These are phyloP conservation scores for Copromyces sp. DNA, from an alignment of 495 filamentous ascomycete genomes.

Conservation along the genomic window DNA sequence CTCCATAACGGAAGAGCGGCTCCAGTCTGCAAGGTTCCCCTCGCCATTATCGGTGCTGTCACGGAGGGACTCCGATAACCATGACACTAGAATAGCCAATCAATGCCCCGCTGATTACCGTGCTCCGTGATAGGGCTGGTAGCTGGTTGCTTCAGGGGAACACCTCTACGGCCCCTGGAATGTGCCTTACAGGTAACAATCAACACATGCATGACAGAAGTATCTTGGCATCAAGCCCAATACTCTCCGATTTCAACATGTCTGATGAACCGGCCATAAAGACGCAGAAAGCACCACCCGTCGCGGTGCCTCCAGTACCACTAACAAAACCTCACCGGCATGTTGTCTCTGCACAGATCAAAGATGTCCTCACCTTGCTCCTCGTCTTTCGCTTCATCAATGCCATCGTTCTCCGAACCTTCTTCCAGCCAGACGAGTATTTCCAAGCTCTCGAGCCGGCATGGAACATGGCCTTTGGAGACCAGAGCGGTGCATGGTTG, in stretches of 20 bases:
- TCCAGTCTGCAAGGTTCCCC: neutral
- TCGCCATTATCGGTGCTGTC: neutral
- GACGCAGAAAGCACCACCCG: neutral
- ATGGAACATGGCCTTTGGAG: slow-evolving; percentile 80
- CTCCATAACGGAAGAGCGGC: neutral
- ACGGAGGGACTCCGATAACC: neutral
- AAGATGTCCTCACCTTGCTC: slow-evolving; percentile 52
- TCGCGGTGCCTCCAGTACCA: neutral
- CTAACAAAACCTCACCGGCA: slow-evolving; percentile 14
- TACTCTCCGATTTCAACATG: neutral
- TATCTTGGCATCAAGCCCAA: neutral
- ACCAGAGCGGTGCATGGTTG: slow-evolving; percentile 72
- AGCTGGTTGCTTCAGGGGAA: neutral
- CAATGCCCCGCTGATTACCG: slow-evolving; percentile 6
- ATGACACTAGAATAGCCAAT: slow-evolving; percentile 3
- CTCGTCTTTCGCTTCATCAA: slow-evolving; percentile 74
- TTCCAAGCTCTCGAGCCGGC: slow-evolving; percentile 95
- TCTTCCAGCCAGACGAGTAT: slow-evolving; percentile 99
- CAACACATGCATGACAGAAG: neutral
- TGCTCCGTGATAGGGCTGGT: slow-evolving; percentile 8
- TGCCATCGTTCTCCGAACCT: slow-evolving; percentile 75
- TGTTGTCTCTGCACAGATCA: slow-evolving; percentile 20
- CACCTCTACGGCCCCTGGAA: neutral
- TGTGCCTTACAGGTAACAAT: neutral
- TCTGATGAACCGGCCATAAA: neutral